Conservation (phyloP, 176 grass and related monocot genomes). For the Elaeis guineensis region DNA sequence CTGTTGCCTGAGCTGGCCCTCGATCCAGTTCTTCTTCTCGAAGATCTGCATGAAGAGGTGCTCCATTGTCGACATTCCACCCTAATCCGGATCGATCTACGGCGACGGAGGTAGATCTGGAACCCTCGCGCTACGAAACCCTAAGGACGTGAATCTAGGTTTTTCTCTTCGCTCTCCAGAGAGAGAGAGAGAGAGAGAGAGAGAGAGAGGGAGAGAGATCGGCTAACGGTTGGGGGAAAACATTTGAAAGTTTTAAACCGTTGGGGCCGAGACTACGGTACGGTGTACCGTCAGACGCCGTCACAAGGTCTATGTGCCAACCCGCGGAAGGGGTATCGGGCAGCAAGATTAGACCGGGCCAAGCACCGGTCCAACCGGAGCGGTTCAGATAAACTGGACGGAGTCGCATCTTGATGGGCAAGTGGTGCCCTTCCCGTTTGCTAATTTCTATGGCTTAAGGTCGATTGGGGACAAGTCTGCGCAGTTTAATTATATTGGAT, state of each 20-base stretch:
- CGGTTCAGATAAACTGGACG: too few relatives aligned
- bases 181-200: slow-evolving; percentile 13
- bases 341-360: too few relatives aligned
- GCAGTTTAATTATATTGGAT: too few relatives aligned
- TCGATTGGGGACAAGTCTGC: too few relatives aligned
- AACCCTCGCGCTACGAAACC: slow-evolving; percentile 12
- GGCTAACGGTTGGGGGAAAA: not conserved
- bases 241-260: slow-evolving; percentile 47
- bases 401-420: too few relatives aligned
- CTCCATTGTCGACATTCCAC: slow-evolving; percentile 43
- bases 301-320: too few relatives aligned
- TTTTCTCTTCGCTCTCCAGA: slow-evolving; percentile 9
- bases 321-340: too few relatives aligned
- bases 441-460: too few relatives aligned
- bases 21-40: slow-evolving; percentile 40
- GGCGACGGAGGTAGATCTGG: not conserved
- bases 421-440: too few relatives aligned
- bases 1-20: slow-evolving; percentile 52
- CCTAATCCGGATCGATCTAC: slow-evolving; percentile 19
- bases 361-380: too few relatives aligned
- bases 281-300: too few relatives aligned
- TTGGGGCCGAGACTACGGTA: not conserved
- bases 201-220: slow-evolving; percentile 11
- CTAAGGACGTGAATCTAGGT: not conserved
- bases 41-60: slow-evolving; percentile 81